Evolutionary conservation across 768 basidiomycete species (phyloP), one percentile per base, ranked within the genome.

Genomic region (Xanthoconium purpureum): DNA sequence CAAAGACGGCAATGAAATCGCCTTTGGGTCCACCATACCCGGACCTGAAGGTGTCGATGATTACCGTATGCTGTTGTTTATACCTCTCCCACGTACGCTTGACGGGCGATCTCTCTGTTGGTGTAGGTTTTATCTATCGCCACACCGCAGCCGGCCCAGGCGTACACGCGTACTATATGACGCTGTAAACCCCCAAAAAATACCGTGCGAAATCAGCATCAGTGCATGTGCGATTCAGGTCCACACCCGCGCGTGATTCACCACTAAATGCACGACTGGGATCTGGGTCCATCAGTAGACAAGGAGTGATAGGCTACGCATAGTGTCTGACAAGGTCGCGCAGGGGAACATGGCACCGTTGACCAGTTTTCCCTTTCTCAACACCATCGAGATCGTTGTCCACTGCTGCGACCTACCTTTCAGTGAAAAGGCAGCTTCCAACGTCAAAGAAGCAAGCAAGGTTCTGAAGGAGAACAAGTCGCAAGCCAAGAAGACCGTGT

Each of bases 1-100:
- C 57, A 73, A 72, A 54, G 74, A 80, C 32, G 94, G 94, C 8
- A 90, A 91, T 66, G 92, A 94, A 71, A 81, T 98, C 63, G 86
- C 89, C 9, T 89, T 98, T 61, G 95, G 95, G 9, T 82, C 82
- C 13, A 73, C 70, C 13, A 63, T 67, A 17, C 77, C 77, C 28
- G 83, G 80, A 63, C 70, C 67, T 46, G 73, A 74, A 48, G 79
- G 62, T 33, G 75, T 74, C 28, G 90, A 91, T 63, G 92, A 93
- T 66, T 91, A 88, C 66, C 85, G 91, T 89, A 55, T 58, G 87
- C 78, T 15, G 49, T 18, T 24, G 36, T 61, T 50, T 46, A 35
- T 28, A 12, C 15, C 20, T 54, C 29, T 17, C 28, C 44, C 54
- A 12, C 24, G 38, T 44, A 20, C 24, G 28, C 42, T 47, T 44